phyloP scores from a whole-genome alignment of 2,329 filamentous ascomycete genomes.

The Fusarium beomiforme region DNA sequence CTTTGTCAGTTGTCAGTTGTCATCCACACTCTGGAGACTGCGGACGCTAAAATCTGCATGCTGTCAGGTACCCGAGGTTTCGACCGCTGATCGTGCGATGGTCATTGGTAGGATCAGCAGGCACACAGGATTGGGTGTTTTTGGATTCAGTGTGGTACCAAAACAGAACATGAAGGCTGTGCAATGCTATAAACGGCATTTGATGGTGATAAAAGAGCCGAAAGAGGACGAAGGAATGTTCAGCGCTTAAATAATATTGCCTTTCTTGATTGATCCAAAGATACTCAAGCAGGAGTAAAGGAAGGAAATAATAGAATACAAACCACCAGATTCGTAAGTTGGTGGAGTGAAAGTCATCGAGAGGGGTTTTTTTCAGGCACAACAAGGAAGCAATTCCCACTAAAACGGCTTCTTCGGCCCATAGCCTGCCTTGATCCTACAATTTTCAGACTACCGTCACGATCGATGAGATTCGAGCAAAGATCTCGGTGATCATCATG shows the following conservation, averaged over 20 bases:
- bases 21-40: background rate
- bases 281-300: background rate
- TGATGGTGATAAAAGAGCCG: background rate
- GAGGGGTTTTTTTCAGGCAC: background rate
- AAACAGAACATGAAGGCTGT: background rate
- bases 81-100: background rate
- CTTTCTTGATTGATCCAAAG: background rate
- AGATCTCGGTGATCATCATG: background rate
- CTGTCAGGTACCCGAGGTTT: slow-evolving; percentile 31
- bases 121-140: background rate
- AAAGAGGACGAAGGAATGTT: too few species aligned
- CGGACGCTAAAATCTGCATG: slow-evolving; percentile 21
- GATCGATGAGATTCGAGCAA: slow-evolving; percentile 21
- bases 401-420: background rate
- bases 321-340: background rate
- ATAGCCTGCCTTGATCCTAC: background rate
- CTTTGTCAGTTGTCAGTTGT: background rate
- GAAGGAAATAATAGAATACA: background rate
- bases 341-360: background rate
- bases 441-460: background rate
- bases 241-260: background rate
- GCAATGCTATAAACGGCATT: background rate
- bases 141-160: background rate
- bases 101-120: background rate
- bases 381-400: background rate